Percentiles rank a stretch among this genome's conserved stretches.
These are phyloP conservation scores for Tylopilus intermedius DNA, from an alignment of 768 basidiomycete genomes.

Conservation along the genomic window DNA sequence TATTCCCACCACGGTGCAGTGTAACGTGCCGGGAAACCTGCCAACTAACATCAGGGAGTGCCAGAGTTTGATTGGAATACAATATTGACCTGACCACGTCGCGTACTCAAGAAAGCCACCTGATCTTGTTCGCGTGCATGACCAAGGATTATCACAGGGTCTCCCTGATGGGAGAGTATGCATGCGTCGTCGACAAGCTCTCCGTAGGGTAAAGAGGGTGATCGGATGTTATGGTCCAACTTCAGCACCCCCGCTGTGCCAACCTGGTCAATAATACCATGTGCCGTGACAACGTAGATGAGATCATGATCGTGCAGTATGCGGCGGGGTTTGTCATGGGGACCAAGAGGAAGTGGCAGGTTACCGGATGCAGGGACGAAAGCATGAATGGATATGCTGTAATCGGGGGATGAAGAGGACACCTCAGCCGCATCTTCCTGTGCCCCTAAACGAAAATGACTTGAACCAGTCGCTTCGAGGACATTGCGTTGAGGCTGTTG, in stretches of 20 bases:
- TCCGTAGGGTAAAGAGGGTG: conserved; percentile 19
- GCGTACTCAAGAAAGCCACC: conserved; percentile 22
- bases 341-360: conserved; percentile 19
- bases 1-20: conserved; percentile 30
- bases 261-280: conserved; percentile 33
- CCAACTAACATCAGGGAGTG: conserved; percentile 3
- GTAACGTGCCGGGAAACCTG: conserved; percentile 9
- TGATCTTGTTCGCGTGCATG: conserved; percentile 37
- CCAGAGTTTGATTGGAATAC: not conserved
- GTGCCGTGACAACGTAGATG: conserved; percentile 35
- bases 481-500: not conserved
- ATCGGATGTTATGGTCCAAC: conserved; percentile 15
- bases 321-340: conserved; percentile 39
- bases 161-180: conserved; percentile 25
- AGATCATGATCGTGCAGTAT: conserved; percentile 24
- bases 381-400: not conserved
- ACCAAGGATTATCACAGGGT: conserved; percentile 31
- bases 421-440: not conserved
- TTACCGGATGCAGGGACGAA: not conserved
- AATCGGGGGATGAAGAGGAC: not conserved
- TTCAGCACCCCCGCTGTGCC: conserved; percentile 17
- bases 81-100: conserved; percentile 22
- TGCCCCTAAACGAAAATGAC: not conserved
- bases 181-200: conserved; percentile 43
- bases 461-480: not conserved